Percentiles rank a stretch among this genome's conserved stretches.
These are phyloP conservation scores for Colletotrichum sp. DNA, from an alignment of 2,329 filamentous ascomycete species.

Conservation along the genomic window DNA sequence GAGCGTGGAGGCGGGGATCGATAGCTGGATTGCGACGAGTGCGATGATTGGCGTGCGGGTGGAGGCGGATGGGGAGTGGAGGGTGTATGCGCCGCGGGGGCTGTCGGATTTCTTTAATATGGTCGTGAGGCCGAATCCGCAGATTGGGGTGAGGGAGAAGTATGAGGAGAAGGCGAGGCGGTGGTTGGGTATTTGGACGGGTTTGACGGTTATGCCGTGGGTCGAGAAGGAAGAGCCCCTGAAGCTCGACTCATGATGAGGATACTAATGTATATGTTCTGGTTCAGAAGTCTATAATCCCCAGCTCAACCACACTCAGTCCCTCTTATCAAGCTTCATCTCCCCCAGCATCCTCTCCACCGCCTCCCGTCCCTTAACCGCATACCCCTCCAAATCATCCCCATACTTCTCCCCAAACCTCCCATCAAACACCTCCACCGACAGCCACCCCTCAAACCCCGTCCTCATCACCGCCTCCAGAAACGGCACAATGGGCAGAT, in stretches of 20 bases:
- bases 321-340: slow-evolving; percentile 4
- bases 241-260: not conserved
- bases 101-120: slow-evolving; percentile 39
- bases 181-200: slow-evolving; percentile 35
- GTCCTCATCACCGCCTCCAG: slow-evolving; percentile 69
- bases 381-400: slow-evolving; percentile 29
- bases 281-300: too few species aligned
- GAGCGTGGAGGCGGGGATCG: slow-evolving; percentile 36
- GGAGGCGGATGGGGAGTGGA: slow-evolving; percentile 30
- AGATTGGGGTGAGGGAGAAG: slow-evolving; percentile 27
- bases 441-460: slow-evolving; percentile 71
- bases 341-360: slow-evolving; percentile 13
- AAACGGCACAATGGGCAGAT: slow-evolving; percentile 71
- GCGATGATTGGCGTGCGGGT: slow-evolving; percentile 37
- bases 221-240: not conserved
- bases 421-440: slow-evolving; percentile 63
- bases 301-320: not conserved
- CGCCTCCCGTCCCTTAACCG: slow-evolving; percentile 26
- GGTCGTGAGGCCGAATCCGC: slow-evolving; percentile 35
- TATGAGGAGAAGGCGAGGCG: slow-evolving; percentile 36
- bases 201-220: slow-evolving; percentile 32
- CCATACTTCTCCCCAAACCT: slow-evolving; percentile 34
- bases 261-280: not conserved
- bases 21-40: slow-evolving; percentile 38
- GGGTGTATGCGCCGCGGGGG: slow-evolving; percentile 38